phyloP scores from a whole-genome alignment of 345 rosid genomes.

The Aquilaria malaccensis region DNA sequence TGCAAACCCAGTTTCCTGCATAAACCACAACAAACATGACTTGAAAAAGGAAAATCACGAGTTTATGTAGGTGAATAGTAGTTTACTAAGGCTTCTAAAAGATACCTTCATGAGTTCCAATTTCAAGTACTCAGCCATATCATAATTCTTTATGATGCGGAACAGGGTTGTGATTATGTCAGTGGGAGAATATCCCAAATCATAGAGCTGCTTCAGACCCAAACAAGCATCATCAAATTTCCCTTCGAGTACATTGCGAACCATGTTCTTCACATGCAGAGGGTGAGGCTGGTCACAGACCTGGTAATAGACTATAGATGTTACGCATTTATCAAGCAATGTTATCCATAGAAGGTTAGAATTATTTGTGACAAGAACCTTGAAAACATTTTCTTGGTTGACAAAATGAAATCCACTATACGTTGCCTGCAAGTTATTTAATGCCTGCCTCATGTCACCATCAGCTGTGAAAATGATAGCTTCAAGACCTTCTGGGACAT shows the following conservation, averaged over 20 bases:
- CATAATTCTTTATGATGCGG: slow-evolving; percentile 82
- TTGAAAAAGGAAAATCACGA: background rate
- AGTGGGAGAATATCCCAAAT: slow-evolving; percentile 92
- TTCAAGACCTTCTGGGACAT: slow-evolving; percentile 95
- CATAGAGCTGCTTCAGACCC: slow-evolving; percentile 83
- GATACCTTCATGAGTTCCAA: slow-evolving; percentile 93
- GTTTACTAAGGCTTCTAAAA: background rate
- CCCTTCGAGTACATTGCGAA: slow-evolving; percentile 72
- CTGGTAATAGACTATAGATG: slow-evolving; percentile 24
- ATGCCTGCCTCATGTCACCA: slow-evolving; percentile 99
- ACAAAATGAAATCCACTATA: slow-evolving; percentile 86
- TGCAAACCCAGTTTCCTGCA: slow-evolving; percentile 95
- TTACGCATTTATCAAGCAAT: slow-evolving; percentile 1
- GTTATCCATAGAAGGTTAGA: slow-evolving; percentile 1
- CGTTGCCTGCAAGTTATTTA: slow-evolving; percentile 96
- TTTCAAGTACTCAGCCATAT: slow-evolving; percentile 91
- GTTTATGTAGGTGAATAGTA: background rate
- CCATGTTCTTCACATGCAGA: slow-evolving; percentile 85
- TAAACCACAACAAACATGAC: background rate
- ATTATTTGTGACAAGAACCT: slow-evolving; percentile 35
- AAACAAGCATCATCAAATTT: slow-evolving; percentile 85
- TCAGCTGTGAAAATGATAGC: slow-evolving; percentile 97
- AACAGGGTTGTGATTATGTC: slow-evolving; percentile 94
- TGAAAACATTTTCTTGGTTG: slow-evolving; percentile 94
- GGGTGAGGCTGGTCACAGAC: slow-evolving; percentile 99